Evolutionary conservation across 2,329 filamentous ascomycete species (phyloP).

Genomic region (Stromatinia cepivora): DNA sequence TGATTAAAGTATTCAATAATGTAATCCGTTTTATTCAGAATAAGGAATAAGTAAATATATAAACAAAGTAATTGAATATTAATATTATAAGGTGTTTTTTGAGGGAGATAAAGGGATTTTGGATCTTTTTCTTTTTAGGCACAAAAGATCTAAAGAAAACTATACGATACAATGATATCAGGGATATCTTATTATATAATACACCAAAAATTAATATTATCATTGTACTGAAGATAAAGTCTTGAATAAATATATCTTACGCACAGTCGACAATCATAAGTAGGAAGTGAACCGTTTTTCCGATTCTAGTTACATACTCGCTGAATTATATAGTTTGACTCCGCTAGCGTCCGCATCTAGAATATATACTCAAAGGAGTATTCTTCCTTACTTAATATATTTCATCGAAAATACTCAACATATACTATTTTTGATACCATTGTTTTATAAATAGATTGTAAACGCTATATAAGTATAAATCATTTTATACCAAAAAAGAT

Average conservation of each 20-base stretch:
- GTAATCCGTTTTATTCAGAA: no score
- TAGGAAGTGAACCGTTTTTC: neutral
- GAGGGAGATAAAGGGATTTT: no score
- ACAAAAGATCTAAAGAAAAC: no score
- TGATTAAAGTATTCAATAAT: no score
- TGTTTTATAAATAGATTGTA: neutral
- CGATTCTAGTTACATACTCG: neutral
- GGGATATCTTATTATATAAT: neutral
- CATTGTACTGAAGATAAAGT: constrained; percentile 1
- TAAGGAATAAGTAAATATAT: no score
- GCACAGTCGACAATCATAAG: neutral
- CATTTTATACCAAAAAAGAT: constrained; percentile 6
- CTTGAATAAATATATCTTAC: neutral
- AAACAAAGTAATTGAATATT: no score
- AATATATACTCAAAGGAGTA: neutral
- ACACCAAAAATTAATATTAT: neutral
- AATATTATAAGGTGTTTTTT: no score
- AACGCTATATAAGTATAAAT: neutral
- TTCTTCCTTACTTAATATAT: constrained; percentile 8
- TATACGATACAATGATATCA: no score
- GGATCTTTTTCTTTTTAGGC: no score
- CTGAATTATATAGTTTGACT: constrained; percentile 2
- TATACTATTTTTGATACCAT: constrained; percentile 8
- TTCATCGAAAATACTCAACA: neutral
- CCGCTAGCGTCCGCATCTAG: neutral